Conservation (phyloP, 2,329 filamentous ascomycete species). For the Alternaria burnsii region DNA sequence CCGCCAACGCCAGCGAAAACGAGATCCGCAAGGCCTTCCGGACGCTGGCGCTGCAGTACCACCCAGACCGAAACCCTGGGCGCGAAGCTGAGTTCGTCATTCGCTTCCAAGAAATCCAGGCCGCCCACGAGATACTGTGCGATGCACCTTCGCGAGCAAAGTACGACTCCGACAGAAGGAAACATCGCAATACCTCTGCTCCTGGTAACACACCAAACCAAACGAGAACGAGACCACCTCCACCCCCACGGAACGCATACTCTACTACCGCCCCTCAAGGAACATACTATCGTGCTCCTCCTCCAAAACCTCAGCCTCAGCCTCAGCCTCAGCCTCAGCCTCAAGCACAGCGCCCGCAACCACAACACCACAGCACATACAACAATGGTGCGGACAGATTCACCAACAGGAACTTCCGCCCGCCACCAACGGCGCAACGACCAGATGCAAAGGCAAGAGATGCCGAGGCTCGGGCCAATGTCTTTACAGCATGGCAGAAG, state of each 20-base stretch:
- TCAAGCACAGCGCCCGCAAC: slow-evolving; percentile 36
- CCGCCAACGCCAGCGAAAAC: slow-evolving; percentile 70
- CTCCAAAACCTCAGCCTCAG: slow-evolving; percentile 37
- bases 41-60: slow-evolving; percentile 84
- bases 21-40: slow-evolving; percentile 89
- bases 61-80: slow-evolving; percentile 89
- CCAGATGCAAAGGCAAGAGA: slow-evolving; percentile 46
- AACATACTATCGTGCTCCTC: slow-evolving; percentile 44
- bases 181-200: slow-evolving; percentile 44
- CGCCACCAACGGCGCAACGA: slow-evolving; percentile 47
- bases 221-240: slow-evolving; percentile 52
- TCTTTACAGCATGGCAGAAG: slow-evolving; percentile 60
- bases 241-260: slow-evolving; percentile 55
- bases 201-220: slow-evolving; percentile 52
- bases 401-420: slow-evolving; percentile 52
- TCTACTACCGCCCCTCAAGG: slow-evolving; percentile 48
- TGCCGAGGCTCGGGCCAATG: slow-evolving; percentile 53
- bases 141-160: slow-evolving; percentile 66
- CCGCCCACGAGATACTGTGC: slow-evolving; percentile 79
- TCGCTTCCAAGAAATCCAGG: slow-evolving; percentile 86
- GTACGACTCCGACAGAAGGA: slow-evolving; percentile 69
- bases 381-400: slow-evolving; percentile 56
- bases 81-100: slow-evolving; percentile 80
- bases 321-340: slow-evolving; percentile 33
- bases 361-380: slow-evolving; percentile 40